Evolutionary conservation across 164 flowering plant species (phyloP), one percentile per base, ranked within the genome.

Genomic region (Vitis amurensis): DNA sequence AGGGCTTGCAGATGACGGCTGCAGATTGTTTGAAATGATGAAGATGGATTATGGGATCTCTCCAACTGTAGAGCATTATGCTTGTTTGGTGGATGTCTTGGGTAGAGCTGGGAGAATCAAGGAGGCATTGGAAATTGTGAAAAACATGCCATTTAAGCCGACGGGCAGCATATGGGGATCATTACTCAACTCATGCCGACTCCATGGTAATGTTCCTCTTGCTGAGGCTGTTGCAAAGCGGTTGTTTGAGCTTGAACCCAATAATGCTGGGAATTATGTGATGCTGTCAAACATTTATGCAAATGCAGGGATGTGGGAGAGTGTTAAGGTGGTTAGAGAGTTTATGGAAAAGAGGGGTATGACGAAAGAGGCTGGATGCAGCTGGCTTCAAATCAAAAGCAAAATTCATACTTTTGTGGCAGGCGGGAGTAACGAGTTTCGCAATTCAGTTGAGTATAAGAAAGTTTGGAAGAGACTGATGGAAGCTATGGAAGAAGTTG

Each of bases 161-260:
- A 65, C 70, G 56, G 77, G 74, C 4, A 77, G 82, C 68, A 73
- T 84, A n/a, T 84, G 82, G 83, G 85, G 87, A 12, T 81, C 82
- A 17, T 65, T 84, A 61, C 79, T 84, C 23, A 82, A 74, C 65
- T 63, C 82, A 5, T 77, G 85, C 55, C 61, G 79, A 11, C 71
- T 81, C 14, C 67, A 77, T 55, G 76, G 76, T 15, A 27, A 80
- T 61, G 71, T 76, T 14, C 47, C 69, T 19, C 64, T 79, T 6
- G 85, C 67, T 15, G 87, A 81, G 74, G 29, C 49, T n/a, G 66
- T 74, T 27, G 78, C 80, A 27, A 68, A 73, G 51, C 27, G 16
- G 31, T 72, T 84, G 69, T 77, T 84, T 66, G 79, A 68, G 61
- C 67, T 82, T 19, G 83, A 76, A 59, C 81, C 86, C 0, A 53